Percentiles rank a stretch among this genome's conserved stretches.
phyloP scores from a whole-genome alignment of 2,329 filamentous ascomycete genomes.

The Xylariaceae sp. region DNA sequence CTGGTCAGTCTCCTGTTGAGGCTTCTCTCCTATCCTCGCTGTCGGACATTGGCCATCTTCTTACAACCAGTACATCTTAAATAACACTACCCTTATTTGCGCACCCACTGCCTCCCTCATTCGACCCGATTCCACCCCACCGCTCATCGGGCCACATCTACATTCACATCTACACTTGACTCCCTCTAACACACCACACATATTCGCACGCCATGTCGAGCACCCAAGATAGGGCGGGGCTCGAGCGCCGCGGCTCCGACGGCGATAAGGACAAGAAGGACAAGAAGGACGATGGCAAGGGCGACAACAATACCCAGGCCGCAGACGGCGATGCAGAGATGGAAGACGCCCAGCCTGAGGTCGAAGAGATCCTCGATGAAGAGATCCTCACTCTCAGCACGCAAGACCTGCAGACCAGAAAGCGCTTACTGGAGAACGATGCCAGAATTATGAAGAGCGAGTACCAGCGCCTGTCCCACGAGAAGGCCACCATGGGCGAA shows the following conservation, averaged over 20 bases:
- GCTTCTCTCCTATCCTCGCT: too few species aligned
- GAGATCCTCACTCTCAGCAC: constrained; percentile 92
- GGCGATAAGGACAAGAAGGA: constrained; percentile 41
- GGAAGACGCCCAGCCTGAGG: constrained; percentile 73
- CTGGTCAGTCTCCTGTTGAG: too few species aligned
- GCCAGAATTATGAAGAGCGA: constrained; percentile 98
- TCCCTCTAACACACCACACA: constrained; percentile 3
- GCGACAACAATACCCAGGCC: constrained; percentile 54
- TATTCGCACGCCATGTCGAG: constrained; percentile 28
- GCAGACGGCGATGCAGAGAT: constrained; percentile 79
- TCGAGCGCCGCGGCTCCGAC: constrained; percentile 27
- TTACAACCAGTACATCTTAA: too few species aligned
- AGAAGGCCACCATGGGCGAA: constrained; percentile 93
- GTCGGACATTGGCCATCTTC: too few species aligned
- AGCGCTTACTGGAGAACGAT: constrained; percentile 92
- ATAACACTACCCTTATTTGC: too few species aligned
- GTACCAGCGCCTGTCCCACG: constrained; percentile 86
- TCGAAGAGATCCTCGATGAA: constrained; percentile 82
- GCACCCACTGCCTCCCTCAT: too few species aligned
- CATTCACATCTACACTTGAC: neutral
- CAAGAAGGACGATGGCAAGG: constrained; percentile 49
- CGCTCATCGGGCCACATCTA: neutral
- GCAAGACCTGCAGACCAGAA: constrained; percentile 88
- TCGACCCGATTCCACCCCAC: neutral
- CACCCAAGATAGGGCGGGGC: constrained; percentile 23